Evolutionary conservation across 331 rosid species (phyloP), one percentile per base, ranked within the genome.

Genomic region (Malus hybrid): DNA sequence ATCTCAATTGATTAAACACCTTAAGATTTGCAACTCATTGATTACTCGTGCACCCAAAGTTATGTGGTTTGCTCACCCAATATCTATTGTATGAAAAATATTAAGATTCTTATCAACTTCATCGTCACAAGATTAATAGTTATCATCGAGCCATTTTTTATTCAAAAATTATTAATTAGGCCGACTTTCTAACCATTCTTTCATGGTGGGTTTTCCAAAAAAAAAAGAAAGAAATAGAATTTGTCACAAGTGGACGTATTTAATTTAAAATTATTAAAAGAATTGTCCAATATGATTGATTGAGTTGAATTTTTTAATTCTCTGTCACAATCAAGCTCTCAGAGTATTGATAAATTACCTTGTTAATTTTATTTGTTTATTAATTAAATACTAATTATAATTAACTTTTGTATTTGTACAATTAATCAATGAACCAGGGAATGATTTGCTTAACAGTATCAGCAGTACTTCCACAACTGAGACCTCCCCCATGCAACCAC

Each of bases 401-500:
- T 74, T 64, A 48, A 64, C 15, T 3, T 20, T 34, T 50, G 34
- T 44, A 32, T 5, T 42, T 42, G 4, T 48, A 1, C 59, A 31
- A 19, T 31, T 56, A 59, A 22, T 71, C n/a, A 31, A 46, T 18
- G 0, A 52, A 33, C 19, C 81, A 93, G 98, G 99, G 99, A 4
- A 90, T 94, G 97, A 79, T 86, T 22, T 81, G 80, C 81, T 61
- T 94, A 33, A 94, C 97, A 6, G 6, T 86, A 12, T 92, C 99
- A 6, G 99, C 99, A 11, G 80, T 87, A 12, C 84, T 92, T 16
- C 97, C 97, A 57, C 76, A 75, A 34, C 76, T 89, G 31, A 86
- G 97, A 67, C 99, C 99, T 59, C 89, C 99, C 1, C 88, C 88
- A 7, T 94, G 99, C 60, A 69, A 75, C 44, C 89, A 78, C 2